Evolutionary conservation across 75 land plant species (phyloP), one percentile per base, ranked within the genome.

Genomic region (Sequoia sempervirens): DNA sequence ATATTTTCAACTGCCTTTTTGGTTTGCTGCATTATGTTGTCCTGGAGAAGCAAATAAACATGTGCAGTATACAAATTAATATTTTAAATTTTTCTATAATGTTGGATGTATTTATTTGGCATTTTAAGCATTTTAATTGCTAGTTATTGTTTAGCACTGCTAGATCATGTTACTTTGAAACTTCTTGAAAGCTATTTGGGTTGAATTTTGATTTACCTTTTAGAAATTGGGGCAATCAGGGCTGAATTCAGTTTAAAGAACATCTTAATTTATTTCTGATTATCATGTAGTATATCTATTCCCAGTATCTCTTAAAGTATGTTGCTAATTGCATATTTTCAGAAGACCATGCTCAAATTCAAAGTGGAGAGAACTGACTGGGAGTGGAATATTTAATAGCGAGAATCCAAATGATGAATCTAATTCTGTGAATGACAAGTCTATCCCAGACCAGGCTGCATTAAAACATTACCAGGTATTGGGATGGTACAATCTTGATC

Each of bases 321-420:
- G 2, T 7, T 38, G 36, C 78, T 74, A 38, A 18, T 80, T 46
- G 17, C 81, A 45, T 11, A 47, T 80, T 28, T 30, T 80, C 80
- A 89, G 90, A 84, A 81, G 84, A 79, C 90, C 86, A 58, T 86
- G 90, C 50, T 89, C 90, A n/a, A 86, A 87, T 34, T 70, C 68
- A 34, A 89, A 89, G 90, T 82, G 83, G 83, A 88, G 78, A 79
- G 90, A 89, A 58, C 82, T 89, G 90, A 80, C 64, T 89, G 90
- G 90, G 41, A 89, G 90, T 85, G 90, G 90, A 40, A 89, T 89
- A 26, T 87, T 89, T 68, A 47, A 5, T 80, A 26, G 26, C 28
- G 81, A 40, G 36, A 32, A 80, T 75, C 41, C 78, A 75, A 75
- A 37, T 75, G 78, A 75, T 75, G 78, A 9, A 38, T 75, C 78